A percentile compares a stretch with the other conserved stretches of the same genome.
These are phyloP conservation scores for Dryas integrifolia DNA, from an alignment of 331 rosid species.

Conservation along the genomic window DNA sequence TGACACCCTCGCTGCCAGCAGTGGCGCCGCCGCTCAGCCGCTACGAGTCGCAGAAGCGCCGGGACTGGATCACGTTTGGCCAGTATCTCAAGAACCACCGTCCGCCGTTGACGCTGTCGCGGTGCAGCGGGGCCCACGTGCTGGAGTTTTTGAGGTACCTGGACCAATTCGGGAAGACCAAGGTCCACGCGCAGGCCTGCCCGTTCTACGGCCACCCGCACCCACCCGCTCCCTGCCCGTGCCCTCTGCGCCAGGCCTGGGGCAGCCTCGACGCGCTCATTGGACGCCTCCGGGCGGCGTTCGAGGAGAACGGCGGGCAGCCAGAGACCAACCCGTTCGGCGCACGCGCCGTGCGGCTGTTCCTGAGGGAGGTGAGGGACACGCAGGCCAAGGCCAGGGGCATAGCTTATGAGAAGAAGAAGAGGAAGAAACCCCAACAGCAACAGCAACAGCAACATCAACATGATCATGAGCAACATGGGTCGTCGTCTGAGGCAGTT, in stretches of 20 bases:
- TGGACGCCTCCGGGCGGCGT: conserved; percentile 56
- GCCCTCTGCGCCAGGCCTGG: conserved; percentile 48
- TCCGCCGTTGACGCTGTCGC: conserved; percentile 41
- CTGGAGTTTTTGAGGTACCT: conserved; percentile 50
- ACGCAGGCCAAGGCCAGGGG: conserved; percentile 54
- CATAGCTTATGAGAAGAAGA: conserved; percentile 50
- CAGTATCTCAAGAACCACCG: conserved; percentile 55
- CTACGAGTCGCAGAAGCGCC: conserved; percentile 52
- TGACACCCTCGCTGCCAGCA: not conserved
- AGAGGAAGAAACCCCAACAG: conserved; percentile 35
- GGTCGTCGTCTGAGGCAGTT: not conserved
- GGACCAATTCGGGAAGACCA: conserved; percentile 50
- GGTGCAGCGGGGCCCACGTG: conserved; percentile 56
- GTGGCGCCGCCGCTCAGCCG: conserved; percentile 33
- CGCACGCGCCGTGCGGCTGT: conserved; percentile 46
- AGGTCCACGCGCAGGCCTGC: conserved; percentile 37
- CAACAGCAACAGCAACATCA: conserved; percentile 3
- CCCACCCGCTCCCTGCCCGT: conserved; percentile 50
- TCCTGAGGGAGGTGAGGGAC: conserved; percentile 46
- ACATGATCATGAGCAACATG: not conserved
- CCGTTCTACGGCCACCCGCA: conserved; percentile 47
- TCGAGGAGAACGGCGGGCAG: conserved; percentile 56
- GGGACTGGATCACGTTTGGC: conserved; percentile 60
- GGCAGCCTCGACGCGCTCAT: conserved; percentile 54
- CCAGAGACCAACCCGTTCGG: conserved; percentile 53